A percentile compares a stretch with the other conserved stretches of the same genome.
Conservation (phyloP, 2,329 filamentous ascomycete genomes). For the Didymosphaeria variabile region DNA sequence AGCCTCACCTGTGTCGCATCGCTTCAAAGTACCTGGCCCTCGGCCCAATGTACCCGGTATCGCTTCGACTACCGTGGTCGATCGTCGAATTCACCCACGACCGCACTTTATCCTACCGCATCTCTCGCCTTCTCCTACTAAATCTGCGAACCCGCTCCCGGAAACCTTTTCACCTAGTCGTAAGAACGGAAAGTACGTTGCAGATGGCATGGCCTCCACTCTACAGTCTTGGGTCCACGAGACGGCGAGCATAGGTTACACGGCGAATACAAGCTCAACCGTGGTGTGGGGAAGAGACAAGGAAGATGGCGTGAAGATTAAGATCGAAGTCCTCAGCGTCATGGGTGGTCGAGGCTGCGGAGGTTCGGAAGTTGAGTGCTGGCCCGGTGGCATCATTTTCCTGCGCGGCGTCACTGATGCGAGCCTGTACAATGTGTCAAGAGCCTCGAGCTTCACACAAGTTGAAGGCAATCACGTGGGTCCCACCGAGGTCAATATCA, state of each 20-base stretch:
- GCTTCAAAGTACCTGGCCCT: conserved; percentile 35
- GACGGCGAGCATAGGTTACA: conserved; percentile 35
- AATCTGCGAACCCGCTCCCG: conserved; percentile 52
- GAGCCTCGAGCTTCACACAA: neutral
- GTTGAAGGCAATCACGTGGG: conserved; percentile 8
- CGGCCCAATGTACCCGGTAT: conserved; percentile 26
- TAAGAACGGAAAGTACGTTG: conserved; percentile 59
- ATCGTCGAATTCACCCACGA: conserved; percentile 27
- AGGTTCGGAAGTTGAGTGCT: conserved; percentile 30
- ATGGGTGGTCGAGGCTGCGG: neutral
- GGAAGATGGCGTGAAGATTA: conserved; percentile 38
- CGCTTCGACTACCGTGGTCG: conserved; percentile 11
- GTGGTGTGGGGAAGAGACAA: conserved; percentile 28
- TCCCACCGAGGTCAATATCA: conserved; percentile 22
- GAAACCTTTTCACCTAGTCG: conserved; percentile 64
- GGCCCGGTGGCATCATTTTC: conserved; percentile 34
- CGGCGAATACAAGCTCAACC: conserved; percentile 24
- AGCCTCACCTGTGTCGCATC: conserved; percentile 29
- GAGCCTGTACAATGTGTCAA: conserved; percentile 26
- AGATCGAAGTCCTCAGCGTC: conserved; percentile 20
- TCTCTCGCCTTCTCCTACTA: conserved; percentile 37
- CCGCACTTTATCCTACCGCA: conserved; percentile 52
- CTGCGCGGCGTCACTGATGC: conserved; percentile 27
- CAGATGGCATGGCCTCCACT: conserved; percentile 59
- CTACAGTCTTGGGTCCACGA: conserved; percentile 63